Evolutionary conservation across 1,139 yeast species (phyloP), one percentile per base, ranked within the genome.

Genomic region (Saccharomyces uvarum): DNA sequence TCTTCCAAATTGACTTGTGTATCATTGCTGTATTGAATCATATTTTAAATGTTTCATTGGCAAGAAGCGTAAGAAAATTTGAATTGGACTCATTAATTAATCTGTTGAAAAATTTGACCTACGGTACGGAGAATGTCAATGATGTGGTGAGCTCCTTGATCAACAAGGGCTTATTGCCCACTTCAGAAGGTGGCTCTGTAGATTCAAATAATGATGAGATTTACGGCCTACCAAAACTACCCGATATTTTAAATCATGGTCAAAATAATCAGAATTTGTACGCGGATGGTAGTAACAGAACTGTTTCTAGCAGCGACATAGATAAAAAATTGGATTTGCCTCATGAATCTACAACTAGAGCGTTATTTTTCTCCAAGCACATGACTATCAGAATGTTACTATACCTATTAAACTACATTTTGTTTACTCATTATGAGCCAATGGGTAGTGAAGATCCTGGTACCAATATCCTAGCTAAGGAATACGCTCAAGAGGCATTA

Each of bases 381-480:
- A 65, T 77, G 46, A 66, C 75, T n/a, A 65, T 77, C 27, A 73
- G 79, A 59, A 75, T 77, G 72, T 61, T 78, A 64, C 64, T 77
- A 21, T 79, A 76, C 56, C 64, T 77, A 6, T 62, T 78, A 56
- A 78, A 77, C 57, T 79, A 79, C 60, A 73, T 79, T 49, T 62
- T 78, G 44, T 77, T 77, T 56, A 74, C 75, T 13, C 74, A 72
- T 58, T 69, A 70, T 69, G 73, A 78, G 68, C 74, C 81, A 56
- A 64, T 76, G 69, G 72, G 77, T 55, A 61, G 65, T 19, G 65
- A 65, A 49, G 74, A 70, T 57, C 64, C 68, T 11, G 70, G 68
- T 2, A 62, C 70, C 16, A 63, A 70, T 21, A 55, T 56, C 0
- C 50, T 73, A 41, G 72, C 77, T 0, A 71, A 66, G 53, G 62